Evolutionary conservation across 257 asterid species (phyloP), one percentile per base, ranked within the genome.

Genomic region (Misopates orontium): DNA sequence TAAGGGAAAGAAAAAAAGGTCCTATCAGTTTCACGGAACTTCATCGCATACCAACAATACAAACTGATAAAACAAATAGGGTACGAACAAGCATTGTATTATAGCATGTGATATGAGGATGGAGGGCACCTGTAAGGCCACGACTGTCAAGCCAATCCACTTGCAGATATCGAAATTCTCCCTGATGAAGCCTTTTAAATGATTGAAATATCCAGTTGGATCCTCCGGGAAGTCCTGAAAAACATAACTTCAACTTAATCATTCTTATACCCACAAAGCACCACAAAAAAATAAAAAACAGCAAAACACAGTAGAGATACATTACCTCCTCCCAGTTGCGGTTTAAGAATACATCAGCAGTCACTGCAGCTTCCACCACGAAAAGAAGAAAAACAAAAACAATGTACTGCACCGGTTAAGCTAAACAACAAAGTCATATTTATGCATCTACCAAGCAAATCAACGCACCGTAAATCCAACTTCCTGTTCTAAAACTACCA

Each of bases 211-310:
- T 56, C 93, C 95, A 24, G 97, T 81, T 59, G 81, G 67, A 61
- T 92, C 98, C 69, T 73, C 71, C 0, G 97, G 98, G 69, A 92
- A 90, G 83, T 89, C 96, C 97, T 90, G 82, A 79, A 57, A 74
- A 59, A 64, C 63, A 36, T 36, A 1, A 57, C 42, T 45, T 32
- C 25, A 41, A 22, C 60, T 4, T 24, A 56, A 56, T 22, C 23
- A 67, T 56, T 32, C 57, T 18, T 40, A 31, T 45, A 44, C 39
- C 52, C 19, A 40, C 67, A 67, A 15, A 47, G 70, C 62, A 49
- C 53, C 13, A 20, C 62, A 15, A 15, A 62, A 21, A 56, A 76
- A 22, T 62, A 52, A n/a, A n/a, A n/a, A n/a, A n/a, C n/a, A n/a
- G n/a, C n/a, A n/a, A n/a, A n/a, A 61, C 42, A 59, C 6, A 67